Conservation (phyloP, 2,329 filamentous ascomycete species). For the Fusarium sambucinum region DNA sequence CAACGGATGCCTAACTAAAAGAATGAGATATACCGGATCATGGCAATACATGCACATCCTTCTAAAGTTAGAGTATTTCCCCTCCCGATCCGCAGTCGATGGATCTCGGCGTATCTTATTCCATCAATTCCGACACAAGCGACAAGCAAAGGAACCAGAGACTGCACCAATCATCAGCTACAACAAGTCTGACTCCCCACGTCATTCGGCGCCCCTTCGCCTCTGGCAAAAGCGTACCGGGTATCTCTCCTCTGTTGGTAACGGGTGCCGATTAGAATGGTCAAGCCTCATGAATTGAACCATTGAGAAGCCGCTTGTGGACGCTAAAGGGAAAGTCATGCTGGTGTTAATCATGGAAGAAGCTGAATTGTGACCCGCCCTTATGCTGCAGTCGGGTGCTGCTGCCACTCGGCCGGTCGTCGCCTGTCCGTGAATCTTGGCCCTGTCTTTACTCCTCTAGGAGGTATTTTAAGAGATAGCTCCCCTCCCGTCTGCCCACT, state of each 20-base stretch:
- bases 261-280: conserved; percentile 13
- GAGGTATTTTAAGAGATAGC: conserved; percentile 29
- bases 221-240: conserved; percentile 17
- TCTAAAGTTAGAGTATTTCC: neutral
- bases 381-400: neutral
- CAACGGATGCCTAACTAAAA: neutral
- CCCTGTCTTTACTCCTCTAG: conserved; percentile 5
- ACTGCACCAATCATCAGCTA: conserved; percentile 29
- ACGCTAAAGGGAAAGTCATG: conserved; percentile 12
- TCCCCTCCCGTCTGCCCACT: conserved; percentile 28
- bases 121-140: conserved; percentile 17
- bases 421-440: conserved; percentile 8
- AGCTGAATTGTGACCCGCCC: conserved; percentile 27
- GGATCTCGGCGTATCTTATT: conserved; percentile 29
- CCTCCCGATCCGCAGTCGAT: neutral
- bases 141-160: conserved; percentile 8
- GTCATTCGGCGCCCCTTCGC: conserved; percentile 32
- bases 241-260: conserved; percentile 29
- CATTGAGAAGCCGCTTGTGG: conserved; percentile 9
- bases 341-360: conserved; percentile 12
- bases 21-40: neutral
- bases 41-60: neutral
- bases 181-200: conserved; percentile 24
- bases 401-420: neutral
- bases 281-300: conserved; percentile 17